phyloP scores from a whole-genome alignment of 2,329 filamentous ascomycete species.

The Chaetomiaceae sp. region DNA sequence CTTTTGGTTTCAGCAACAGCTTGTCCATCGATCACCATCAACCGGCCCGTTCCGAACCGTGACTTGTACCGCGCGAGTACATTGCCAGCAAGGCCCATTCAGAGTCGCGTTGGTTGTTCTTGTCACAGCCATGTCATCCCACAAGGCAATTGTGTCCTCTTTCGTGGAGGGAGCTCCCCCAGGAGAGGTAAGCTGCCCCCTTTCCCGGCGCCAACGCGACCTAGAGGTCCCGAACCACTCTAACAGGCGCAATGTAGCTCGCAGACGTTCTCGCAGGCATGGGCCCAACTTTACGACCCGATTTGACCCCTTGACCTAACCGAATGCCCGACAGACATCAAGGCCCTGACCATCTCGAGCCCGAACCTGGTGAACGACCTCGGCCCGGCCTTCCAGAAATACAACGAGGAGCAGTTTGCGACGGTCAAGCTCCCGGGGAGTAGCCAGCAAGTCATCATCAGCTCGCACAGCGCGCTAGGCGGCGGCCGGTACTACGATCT shows the following conservation, averaged over 20 bases:
- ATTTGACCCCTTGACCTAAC: background rate
- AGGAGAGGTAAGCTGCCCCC: slow-evolving; percentile 68
- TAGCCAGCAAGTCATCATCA: slow-evolving; percentile 79
- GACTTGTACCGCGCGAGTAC: background rate
- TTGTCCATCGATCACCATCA: background rate
- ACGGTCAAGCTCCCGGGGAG: slow-evolving; percentile 86
- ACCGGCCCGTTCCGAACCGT: background rate
- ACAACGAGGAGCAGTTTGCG: slow-evolving; percentile 92
- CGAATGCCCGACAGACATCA: slow-evolving; percentile 65
- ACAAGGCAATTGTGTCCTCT: slow-evolving; percentile 61
- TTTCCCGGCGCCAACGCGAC: slow-evolving; percentile 18
- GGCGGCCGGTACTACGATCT: slow-evolving; percentile 85
- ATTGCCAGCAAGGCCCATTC: background rate
- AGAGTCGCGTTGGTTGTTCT: background rate
- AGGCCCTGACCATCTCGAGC: slow-evolving; percentile 69
- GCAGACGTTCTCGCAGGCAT: slow-evolving; percentile 83
- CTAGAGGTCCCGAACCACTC: background rate
- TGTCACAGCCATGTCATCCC: slow-evolving; percentile 31
- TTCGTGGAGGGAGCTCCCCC: slow-evolving; percentile 94
- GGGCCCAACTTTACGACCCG: slow-evolving; percentile 18
- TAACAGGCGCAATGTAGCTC: slow-evolving; percentile 52
- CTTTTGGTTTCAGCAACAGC: background rate
- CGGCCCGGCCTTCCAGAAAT: slow-evolving; percentile 80
- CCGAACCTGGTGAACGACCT: slow-evolving; percentile 67
- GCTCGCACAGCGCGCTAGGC: slow-evolving; percentile 77